Percentiles rank a stretch among this genome's conserved stretches.
These are phyloP conservation scores for Cercophora newfieldiana DNA, from an alignment of 495 filamentous ascomycete genomes.

Conservation along the genomic window DNA sequence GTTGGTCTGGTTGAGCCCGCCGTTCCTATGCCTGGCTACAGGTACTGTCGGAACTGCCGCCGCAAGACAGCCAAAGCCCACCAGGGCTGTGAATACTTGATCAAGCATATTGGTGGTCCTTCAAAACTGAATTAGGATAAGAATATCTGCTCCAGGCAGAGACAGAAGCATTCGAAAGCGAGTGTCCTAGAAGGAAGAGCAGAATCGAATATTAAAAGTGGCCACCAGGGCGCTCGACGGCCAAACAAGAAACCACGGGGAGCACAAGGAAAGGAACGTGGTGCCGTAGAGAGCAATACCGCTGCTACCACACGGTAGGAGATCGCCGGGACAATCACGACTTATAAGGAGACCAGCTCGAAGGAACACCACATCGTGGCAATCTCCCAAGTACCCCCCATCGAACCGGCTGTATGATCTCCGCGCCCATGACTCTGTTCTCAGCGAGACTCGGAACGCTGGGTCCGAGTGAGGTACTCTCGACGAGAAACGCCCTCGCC, in stretches of 20 bases:
- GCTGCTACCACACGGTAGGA: constrained; percentile 15
- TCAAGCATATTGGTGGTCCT: constrained; percentile 29
- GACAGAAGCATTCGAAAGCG: constrained; percentile 24
- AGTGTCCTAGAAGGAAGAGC: constrained; percentile 33
- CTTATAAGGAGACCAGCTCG: constrained; percentile 12
- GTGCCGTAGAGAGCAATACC: constrained; percentile 23
- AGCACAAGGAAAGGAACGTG: constrained; percentile 24
- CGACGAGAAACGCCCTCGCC: neutral
- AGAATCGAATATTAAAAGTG: constrained; percentile 26
- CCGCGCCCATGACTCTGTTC: constrained; percentile 10
- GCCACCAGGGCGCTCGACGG: constrained; percentile 28
- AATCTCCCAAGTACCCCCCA: neutral
- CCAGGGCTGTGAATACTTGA: constrained; percentile 29
- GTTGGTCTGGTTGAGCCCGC: neutral
- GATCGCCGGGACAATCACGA: constrained; percentile 1
- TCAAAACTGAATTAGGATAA: neutral
- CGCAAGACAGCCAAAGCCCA: constrained; percentile 32
- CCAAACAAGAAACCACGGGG: constrained; percentile 12
- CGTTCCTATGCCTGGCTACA: neutral
- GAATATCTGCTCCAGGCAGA: neutral
- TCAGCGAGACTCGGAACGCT: neutral
- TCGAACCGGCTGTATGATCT: constrained; percentile 13
- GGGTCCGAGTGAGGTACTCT: neutral
- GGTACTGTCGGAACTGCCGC: constrained; percentile 5
- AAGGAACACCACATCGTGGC: neutral